These are phyloP conservation scores for Pichia exigua DNA, from an alignment of 805 yeast species.

Conservation along the genomic window DNA sequence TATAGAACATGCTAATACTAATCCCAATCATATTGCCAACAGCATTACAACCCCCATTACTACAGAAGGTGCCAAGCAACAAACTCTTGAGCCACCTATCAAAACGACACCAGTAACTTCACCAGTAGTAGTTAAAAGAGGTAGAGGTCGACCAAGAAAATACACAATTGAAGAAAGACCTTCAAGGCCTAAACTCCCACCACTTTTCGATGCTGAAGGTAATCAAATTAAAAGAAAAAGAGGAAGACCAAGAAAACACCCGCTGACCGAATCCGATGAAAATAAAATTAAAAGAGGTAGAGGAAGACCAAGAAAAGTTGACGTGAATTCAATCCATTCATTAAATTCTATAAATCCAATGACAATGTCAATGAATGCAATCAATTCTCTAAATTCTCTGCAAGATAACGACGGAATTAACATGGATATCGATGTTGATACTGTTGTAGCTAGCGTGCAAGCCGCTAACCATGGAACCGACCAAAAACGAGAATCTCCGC, in stretches of 20 bases:
- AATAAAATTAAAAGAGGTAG: constrained; percentile 1
- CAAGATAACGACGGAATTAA: background rate
- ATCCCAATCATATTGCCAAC: background rate
- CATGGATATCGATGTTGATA: background rate
- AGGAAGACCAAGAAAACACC: constrained; percentile 8
- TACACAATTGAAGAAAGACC: constrained; percentile 6
- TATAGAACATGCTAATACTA: background rate
- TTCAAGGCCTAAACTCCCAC: constrained; percentile 5
- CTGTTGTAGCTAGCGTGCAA: background rate
- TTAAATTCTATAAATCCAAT: background rate
- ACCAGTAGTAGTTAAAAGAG: background rate
- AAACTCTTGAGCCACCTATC: background rate
- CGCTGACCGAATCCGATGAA: background rate
- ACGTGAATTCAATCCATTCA: background rate
- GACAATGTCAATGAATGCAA: background rate
- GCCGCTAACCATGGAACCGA: background rate
- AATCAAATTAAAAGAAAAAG: constrained; percentile 1
- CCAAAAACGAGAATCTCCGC: background rate
- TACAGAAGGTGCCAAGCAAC: too few relatives aligned
- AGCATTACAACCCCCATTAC: background rate
- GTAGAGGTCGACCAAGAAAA: constrained; percentile 8
- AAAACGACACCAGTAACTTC: background rate
- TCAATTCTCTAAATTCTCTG: background rate
- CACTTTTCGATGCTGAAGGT: constrained; percentile 5
- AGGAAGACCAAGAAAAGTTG: constrained; percentile 6